Evolutionary conservation across 805 yeast species (phyloP), one percentile per base, ranked within the genome.

Genomic region (Candida hungchunana): DNA sequence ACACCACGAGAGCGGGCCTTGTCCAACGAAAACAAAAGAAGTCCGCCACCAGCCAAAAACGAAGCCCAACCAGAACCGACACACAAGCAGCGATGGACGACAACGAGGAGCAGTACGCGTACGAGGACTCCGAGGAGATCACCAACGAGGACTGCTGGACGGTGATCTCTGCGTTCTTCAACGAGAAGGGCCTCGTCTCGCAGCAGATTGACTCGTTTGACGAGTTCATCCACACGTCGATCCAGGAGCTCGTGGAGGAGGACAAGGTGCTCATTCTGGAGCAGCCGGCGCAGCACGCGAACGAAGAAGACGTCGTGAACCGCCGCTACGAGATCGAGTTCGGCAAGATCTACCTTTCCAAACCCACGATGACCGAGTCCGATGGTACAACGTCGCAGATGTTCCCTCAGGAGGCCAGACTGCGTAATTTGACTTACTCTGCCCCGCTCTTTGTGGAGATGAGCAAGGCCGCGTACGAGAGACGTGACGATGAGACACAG

Each of bases 101-200:
- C 23, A 11, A 58, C 19, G 72, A 67, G 29, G 89, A 82, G 60
- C 83, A 80, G 33, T 83, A 85, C 60, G 77, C 75, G 38, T 79
- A 79, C 21, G 56, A 47, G 9, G 44, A 38, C 14, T 25, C 32
- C 10, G 70, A 64, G 34, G 75, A 73, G 42, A 86, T 93, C 66
- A 88, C 97, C 21, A 85, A 96, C 19, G 98, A 93, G 67, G 98
- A 93, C 71, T 93, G 98, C 65, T 93, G 99, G 99, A 82, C 95
- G 21, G 97, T 93, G 44, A 93, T 93, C 49, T 83, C 96, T 19
- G 77, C 97, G 13, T 93, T 93, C 63, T 93, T 93, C 72, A 87
- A 83, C 64, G 94, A 89, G 57, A 90, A 89, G 59, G 98, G 98
- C 42, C 73, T 93, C 49, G 99, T 93, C 19, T 88, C 97, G 17